Percentiles rank a stretch among this genome's conserved stretches.
These are phyloP conservation scores for Dichotomopilus funicola DNA, from an alignment of 2,329 filamentous ascomycete genomes.

Conservation along the genomic window DNA sequence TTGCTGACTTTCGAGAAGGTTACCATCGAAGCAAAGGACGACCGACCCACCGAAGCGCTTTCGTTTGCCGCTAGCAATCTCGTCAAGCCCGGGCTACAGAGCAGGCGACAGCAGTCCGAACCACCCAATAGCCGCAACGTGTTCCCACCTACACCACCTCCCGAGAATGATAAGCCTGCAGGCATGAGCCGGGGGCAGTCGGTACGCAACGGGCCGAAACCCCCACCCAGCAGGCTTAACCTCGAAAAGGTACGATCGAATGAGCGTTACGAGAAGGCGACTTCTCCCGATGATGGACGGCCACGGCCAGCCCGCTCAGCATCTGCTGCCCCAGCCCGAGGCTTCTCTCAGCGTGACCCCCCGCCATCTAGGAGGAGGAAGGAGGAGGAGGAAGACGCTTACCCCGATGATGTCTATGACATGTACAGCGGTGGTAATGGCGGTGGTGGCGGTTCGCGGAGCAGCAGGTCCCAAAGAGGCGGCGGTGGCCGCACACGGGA, in stretches of 20 bases:
- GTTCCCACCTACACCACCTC: constrained; percentile 97
- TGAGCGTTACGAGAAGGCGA: constrained; percentile 48
- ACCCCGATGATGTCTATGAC: constrained; percentile 65
- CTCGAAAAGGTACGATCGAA: constrained; percentile 50
- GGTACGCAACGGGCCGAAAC: constrained; percentile 56
- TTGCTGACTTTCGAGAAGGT: constrained; percentile 31
- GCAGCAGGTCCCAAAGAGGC: constrained; percentile 33
- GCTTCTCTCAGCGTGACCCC: constrained; percentile 37
- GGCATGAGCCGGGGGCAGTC: constrained; percentile 49
- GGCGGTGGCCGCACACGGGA: constrained; percentile 31
- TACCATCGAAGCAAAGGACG: constrained; percentile 59
- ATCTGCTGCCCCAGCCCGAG: constrained; percentile 38
- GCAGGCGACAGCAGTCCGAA: constrained; percentile 78
- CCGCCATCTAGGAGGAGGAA: constrained; percentile 26
- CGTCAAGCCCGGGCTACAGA: constrained; percentile 77
- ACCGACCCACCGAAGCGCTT: constrained; percentile 74
- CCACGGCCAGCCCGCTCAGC: constrained; percentile 38
- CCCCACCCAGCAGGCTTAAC: constrained; percentile 56
- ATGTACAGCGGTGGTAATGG: constrained; percentile 47
- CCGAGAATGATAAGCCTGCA: constrained; percentile 67
- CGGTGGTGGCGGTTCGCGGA: constrained; percentile 33
- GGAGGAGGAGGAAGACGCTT: constrained; percentile 55
- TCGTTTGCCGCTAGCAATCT: constrained; percentile 91
- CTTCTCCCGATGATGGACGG: constrained; percentile 39
- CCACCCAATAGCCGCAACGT: constrained; percentile 71